Evolutionary conservation across 1,139 yeast genomes (phyloP), one percentile per base, ranked within the genome.

Genomic region (Geotrichum australiense): DNA sequence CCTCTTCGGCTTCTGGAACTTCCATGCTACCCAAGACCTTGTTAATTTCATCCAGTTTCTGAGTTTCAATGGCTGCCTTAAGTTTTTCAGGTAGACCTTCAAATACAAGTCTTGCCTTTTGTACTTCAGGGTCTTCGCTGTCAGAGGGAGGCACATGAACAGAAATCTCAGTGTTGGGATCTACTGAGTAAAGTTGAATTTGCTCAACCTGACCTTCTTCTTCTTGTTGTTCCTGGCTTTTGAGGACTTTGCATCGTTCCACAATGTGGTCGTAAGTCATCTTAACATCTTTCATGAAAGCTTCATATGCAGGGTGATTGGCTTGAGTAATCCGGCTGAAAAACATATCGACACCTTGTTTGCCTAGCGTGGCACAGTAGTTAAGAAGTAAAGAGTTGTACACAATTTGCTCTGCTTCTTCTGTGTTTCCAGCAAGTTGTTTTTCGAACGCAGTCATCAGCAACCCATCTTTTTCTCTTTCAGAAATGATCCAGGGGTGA

Each of bases 381-480:
- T 87, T 94, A 47, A 91, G 63, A 32, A 91, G 64, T 52, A 86
- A 73, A 1, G 96, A 80, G 57, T 86, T 94, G 57, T 79, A 83
- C 35, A 91, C 79, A 23, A 80, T 73, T 47, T 75, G 81, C 50
- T 70, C 72, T 54, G 63, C 55, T 1, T 89, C 76, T 11, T 62
- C 58, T 0, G 73, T 58, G 41, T 85, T 71, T 14, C 78, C 80
- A 7, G 71, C 76, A 47, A 89, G 70, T 59, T 87, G 87, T 42
- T 71, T 68, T 54, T 91, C 95, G 60, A 91, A 93, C 0, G 97
- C 94, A 20, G 81, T 79, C 96, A 91, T 89, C 58, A 89, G 69
- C 46, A 93, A 73, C 0, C 95, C 89, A 62, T 93, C 98, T 58
- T 89, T 87, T 58, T 91, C 97, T 47, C 77, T 78, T 52, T 83